Percentiles rank a stretch among this genome's conserved stretches.
Conservation (phyloP, 2,329 filamentous ascomycete species). For the Colletotrichum horii region DNA sequence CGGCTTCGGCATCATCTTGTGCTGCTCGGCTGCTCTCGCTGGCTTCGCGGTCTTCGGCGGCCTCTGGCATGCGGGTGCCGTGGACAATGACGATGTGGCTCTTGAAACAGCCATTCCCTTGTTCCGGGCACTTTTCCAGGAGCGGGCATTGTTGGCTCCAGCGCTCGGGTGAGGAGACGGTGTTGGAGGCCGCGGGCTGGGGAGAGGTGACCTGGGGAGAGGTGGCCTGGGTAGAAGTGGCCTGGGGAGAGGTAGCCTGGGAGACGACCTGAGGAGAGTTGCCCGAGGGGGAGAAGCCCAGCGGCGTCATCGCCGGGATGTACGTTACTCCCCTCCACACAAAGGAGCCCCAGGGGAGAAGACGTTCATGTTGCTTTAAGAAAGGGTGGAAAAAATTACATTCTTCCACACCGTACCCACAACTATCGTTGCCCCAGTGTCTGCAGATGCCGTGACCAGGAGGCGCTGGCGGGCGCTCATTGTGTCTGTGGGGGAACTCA, state of each 20-base stretch:
- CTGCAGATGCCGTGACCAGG: neutral
- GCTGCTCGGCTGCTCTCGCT: neutral
- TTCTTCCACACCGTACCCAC: neutral
- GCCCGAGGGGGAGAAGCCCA: neutral
- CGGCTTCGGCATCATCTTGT: neutral
- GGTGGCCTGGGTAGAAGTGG: neutral
- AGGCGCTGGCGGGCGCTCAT: neutral
- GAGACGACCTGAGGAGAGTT: no score
- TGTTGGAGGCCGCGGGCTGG: neutral
- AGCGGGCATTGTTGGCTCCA: neutral
- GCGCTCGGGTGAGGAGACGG: neutral
- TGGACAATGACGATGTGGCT: neutral
- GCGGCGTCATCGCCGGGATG: neutral
- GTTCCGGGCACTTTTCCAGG: neutral
- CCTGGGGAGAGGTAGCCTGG: neutral
- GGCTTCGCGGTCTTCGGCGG: neutral
- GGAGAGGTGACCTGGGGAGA: no score
- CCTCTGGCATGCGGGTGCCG: neutral
- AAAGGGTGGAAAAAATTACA: neutral
- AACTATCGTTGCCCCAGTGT: neutral
- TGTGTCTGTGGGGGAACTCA: neutral
- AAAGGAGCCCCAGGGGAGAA: neutral
- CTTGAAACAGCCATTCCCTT: neutral
- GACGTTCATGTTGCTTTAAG: neutral
- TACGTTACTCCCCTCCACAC: neutral